Evolutionary conservation across 2,329 filamentous ascomycete species (phyloP).

Genomic region (Aspergillus viridinutans): DNA sequence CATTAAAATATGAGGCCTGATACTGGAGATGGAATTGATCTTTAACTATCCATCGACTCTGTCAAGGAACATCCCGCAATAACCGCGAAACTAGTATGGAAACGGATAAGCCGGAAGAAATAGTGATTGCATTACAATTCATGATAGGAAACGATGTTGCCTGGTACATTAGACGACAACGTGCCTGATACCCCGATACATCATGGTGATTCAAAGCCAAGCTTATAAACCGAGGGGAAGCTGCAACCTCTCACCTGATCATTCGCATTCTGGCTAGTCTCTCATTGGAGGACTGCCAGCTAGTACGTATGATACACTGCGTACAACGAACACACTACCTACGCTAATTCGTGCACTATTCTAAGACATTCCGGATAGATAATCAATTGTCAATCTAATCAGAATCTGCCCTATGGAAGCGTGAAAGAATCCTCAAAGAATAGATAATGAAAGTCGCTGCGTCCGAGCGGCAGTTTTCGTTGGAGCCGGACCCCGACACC

Average conservation of each 20-base stretch:
- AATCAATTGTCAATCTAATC: slow-evolving; percentile 10
- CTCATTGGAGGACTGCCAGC: slow-evolving; percentile 9
- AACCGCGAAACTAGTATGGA: slow-evolving; percentile 14
- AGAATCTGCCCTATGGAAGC: slow-evolving; percentile 11
- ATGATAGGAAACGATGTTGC: background rate
- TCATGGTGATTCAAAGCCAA: background rate
- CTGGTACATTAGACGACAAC: slow-evolving; percentile 1
- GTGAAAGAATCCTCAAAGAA: slow-evolving; percentile 12
- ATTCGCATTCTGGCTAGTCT: slow-evolving; percentile 5
- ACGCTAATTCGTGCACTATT: slow-evolving; percentile 5
- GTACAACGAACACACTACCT: background rate
- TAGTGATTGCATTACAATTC: background rate
- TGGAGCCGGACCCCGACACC: background rate
- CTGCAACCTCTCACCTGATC: slow-evolving; percentile 4
- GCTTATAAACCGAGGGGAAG: background rate
- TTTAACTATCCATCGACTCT: background rate
- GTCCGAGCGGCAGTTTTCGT: background rate
- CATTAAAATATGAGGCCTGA: slow-evolving; percentile 5
- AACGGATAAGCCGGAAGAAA: slow-evolving; percentile 4
- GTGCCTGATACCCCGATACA: background rate
- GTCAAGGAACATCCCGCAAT: slow-evolving; percentile 9
- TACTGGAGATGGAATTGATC: background rate
- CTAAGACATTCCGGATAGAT: slow-evolving; percentile 9
- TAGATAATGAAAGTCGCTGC: background rate
- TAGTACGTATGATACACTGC: background rate